Percentiles rank a stretch among this genome's conserved stretches.
These are phyloP conservation scores for Paramecium pentaurelia DNA, from an alignment of 73 alveolate species.

Conservation along the genomic window DNA sequence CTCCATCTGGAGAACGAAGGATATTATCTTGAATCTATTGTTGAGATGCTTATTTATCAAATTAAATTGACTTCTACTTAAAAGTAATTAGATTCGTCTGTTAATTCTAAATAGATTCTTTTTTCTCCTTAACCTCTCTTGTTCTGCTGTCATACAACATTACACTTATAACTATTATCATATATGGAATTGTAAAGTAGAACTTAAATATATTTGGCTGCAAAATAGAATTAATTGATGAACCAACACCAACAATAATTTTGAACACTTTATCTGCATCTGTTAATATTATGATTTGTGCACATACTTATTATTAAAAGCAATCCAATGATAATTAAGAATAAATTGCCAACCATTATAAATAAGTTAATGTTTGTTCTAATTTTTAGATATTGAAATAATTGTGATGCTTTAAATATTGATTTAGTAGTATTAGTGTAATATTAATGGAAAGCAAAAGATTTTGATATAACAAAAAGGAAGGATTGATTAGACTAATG, in stretches of 20 bases:
- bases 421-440: background rate
- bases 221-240: background rate
- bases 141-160: background rate
- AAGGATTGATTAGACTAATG: conserved; percentile 31
- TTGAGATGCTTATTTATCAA: background rate
- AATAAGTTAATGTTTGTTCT: background rate
- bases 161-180: background rate
- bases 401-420: background rate
- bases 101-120: background rate
- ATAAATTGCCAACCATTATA: background rate
- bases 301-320: background rate
- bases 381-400: background rate
- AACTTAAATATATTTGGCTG: background rate
- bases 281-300: background rate
- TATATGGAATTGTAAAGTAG: background rate
- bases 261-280: background rate
- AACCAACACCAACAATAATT: background rate
- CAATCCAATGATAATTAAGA: background rate
- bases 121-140: background rate
- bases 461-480: background rate
- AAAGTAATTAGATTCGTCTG: background rate
- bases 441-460: background rate
- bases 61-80: background rate
- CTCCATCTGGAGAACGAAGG: background rate
- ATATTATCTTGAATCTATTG: background rate